Conservation (phyloP, 75 land plant species). For the Cryptomeria japonica region DNA sequence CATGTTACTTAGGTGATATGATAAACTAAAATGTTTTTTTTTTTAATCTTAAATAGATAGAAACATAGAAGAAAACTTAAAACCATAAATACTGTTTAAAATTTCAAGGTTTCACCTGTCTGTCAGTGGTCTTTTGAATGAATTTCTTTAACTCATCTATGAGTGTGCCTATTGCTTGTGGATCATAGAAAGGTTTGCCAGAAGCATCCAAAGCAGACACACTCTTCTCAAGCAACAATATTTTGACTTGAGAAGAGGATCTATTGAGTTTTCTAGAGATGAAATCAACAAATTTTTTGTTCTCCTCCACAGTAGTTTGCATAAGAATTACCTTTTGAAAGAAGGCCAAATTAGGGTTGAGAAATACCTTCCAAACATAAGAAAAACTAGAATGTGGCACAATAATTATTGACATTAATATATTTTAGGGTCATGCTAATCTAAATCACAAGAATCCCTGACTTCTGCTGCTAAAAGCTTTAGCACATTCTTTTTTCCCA, state of each 20-base stretch:
- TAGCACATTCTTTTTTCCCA: neutral
- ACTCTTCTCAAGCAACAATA: conserved; percentile 88
- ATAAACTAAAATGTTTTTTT: neutral
- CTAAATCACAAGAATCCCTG: neutral
- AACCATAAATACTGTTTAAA: neutral
- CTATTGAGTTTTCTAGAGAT: conserved; percentile 80
- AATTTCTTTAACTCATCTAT: conserved; percentile 64
- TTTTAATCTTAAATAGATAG: neutral
- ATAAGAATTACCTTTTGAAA: conserved; percentile 75
- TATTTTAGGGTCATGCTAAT: neutral
- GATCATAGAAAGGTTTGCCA: conserved; percentile 89
- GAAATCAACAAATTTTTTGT: conserved; percentile 70
- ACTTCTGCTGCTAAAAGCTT: neutral
- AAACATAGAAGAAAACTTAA: conserved; percentile 5
- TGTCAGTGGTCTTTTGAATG: conserved; percentile 56
- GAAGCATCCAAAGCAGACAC: conserved; percentile 88
- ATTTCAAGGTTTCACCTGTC: conserved; percentile 48
- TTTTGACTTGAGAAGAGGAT: conserved; percentile 62
- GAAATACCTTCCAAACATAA: neutral
- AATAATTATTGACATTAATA: neutral
- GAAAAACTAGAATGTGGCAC: neutral
- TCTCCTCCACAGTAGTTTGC: conserved; percentile 92
- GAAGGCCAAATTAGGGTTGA: neutral
- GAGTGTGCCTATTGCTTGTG: conserved; percentile 67
- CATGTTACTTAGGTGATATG: neutral